phyloP scores from a whole-genome alignment of 163 green algal species.

The Chlamydomonas reinhardtii region DNA sequence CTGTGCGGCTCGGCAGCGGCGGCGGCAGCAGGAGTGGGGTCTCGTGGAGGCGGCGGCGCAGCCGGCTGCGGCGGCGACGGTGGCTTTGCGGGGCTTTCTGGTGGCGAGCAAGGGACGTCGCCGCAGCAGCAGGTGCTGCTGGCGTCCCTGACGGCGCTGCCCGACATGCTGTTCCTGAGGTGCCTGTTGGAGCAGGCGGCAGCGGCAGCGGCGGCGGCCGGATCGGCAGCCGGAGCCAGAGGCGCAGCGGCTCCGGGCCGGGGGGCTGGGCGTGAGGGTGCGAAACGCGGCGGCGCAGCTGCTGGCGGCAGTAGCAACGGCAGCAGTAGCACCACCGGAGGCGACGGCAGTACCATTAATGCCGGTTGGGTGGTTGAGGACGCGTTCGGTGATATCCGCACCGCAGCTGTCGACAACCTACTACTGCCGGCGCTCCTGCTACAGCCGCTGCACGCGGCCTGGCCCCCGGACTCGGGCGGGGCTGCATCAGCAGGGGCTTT shows the following conservation, averaged over 20 bases:
- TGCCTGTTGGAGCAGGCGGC: not conserved
- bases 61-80: too few relatives aligned
- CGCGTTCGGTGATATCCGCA: not conserved
- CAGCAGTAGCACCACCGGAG: not conserved
- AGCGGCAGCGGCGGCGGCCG: not conserved
- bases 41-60: not conserved
- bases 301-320: not conserved
- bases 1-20: not conserved
- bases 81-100: not conserved
- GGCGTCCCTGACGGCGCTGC: not conserved
- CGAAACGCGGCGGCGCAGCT: not conserved
- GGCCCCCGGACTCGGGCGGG: too few relatives aligned
- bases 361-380: not conserved
- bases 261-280: not conserved
- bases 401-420: not conserved
- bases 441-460: not conserved
- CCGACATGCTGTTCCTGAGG: conserved; percentile 9
- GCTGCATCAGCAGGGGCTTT: too few relatives aligned
- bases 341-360: not conserved
- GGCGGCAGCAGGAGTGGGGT: not conserved
- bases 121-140: not conserved
- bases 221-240: not conserved
- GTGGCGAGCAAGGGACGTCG: not conserved
- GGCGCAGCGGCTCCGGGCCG: not conserved
- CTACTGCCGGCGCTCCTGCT: conserved; percentile 32